Percentiles rank a stretch among this genome's conserved stretches.
Conservation (phyloP, 352 stramenopile genomes). For the Phytopythium vexans region DNA sequence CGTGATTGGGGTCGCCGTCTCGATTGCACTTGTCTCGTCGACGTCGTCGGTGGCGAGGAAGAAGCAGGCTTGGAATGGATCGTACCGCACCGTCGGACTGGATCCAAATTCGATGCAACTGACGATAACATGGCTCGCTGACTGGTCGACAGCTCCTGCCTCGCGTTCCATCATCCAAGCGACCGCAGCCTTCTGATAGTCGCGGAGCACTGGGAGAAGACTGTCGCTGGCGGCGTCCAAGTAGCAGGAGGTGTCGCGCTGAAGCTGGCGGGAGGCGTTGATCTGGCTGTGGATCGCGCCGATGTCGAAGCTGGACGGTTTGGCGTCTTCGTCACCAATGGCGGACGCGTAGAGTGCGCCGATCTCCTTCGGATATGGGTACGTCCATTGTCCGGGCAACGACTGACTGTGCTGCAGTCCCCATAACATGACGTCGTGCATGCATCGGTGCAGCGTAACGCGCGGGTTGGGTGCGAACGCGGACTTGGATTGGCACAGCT, state of each 20-base stretch:
- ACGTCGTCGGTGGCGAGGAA: background rate
- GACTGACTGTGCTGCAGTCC: constrained; percentile 11
- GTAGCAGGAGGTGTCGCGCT: constrained; percentile 8
- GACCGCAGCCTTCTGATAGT: constrained; percentile 94
- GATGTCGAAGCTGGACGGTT: constrained; percentile 22
- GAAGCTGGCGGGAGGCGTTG: constrained; percentile 17
- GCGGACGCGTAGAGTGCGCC: constrained; percentile 15
- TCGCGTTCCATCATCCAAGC: constrained; percentile 91
- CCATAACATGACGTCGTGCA: constrained; percentile 36
- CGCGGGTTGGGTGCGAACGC: background rate
- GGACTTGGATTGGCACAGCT: too few relatives aligned
- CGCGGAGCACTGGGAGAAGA: constrained; percentile 80
- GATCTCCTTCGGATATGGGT: constrained; percentile 31
- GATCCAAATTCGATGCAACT: constrained; percentile 5
- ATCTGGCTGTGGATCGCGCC: constrained; percentile 37
- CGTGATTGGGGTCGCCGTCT: too few relatives aligned
- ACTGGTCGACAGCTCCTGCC: background rate
- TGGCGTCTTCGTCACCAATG: background rate
- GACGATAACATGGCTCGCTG: background rate
- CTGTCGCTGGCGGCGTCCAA: background rate
- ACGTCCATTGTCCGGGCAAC: background rate
- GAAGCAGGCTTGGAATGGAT: constrained; percentile 21
- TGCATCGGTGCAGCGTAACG: background rate
- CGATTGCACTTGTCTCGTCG: too few relatives aligned
- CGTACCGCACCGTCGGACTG: constrained; percentile 7